These are phyloP conservation scores for Neurospora africana DNA, from an alignment of 495 filamentous ascomycete genomes.

Conservation along the genomic window DNA sequence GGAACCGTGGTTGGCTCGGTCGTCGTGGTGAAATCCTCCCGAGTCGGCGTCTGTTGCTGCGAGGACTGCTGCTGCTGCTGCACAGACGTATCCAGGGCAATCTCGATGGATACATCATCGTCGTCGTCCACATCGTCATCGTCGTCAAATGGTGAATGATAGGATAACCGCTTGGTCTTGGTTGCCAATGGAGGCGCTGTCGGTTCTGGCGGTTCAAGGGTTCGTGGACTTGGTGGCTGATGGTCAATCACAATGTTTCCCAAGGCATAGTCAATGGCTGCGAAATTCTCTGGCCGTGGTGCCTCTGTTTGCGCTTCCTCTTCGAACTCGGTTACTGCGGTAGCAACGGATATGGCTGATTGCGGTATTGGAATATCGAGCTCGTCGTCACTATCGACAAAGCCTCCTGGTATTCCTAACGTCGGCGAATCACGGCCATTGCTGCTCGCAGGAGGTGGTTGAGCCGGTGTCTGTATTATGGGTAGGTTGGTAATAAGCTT, in stretches of 20 bases:
- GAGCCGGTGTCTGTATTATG: constrained; percentile 3
- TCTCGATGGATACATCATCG: constrained; percentile 29
- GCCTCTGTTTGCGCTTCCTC: constrained; percentile 58
- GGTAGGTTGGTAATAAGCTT: constrained; percentile 21
- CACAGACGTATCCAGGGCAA: constrained; percentile 28
- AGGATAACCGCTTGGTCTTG: constrained; percentile 24
- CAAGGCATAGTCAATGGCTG: constrained; percentile 16
- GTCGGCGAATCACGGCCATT: constrained; percentile 50
- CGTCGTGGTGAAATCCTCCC: constrained; percentile 12
- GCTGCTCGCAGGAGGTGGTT: constrained; percentile 4
- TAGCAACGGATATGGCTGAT: constrained; percentile 44
- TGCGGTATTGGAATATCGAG: constrained; percentile 21
- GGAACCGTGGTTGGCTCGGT: constrained; percentile 6
- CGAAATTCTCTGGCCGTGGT: constrained; percentile 16
- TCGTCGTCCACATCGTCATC: constrained; percentile 28
- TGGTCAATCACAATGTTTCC: constrained; percentile 2
- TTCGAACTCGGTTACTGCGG: constrained; percentile 59
- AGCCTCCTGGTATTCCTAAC: constrained; percentile 54
- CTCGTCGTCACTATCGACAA: constrained; percentile 21
- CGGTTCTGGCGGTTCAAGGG: not conserved
- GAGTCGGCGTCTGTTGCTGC: constrained; percentile 22
- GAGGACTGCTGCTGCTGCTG: constrained; percentile 6
- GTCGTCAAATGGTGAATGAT: constrained; percentile 28
- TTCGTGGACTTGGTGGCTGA: not conserved
- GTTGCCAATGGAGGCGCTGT: not conserved